Evolutionary conservation across 257 asterid genomes (phyloP), one percentile per base, ranked within the genome.

Genomic region (Cynanchum wilfordii): DNA sequence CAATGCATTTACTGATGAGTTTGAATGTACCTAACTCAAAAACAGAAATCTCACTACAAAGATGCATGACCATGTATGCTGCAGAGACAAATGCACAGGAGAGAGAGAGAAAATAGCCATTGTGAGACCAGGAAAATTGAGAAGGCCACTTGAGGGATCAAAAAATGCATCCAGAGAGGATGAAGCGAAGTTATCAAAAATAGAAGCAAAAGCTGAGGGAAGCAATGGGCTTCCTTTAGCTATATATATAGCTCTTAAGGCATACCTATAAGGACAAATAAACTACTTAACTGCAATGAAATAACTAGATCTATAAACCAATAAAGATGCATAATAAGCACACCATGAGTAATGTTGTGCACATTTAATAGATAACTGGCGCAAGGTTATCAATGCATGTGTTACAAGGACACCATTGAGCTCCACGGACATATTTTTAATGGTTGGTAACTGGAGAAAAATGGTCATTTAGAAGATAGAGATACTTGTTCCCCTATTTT

Each of bases 311-410:
- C 16, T 12, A 19, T 72, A 64, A 69, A 29, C 64, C 27, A 64
- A 20, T 11, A 29, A 54, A 30, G 47, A 22, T 65, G 83, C 25
- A 42, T 73, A 52, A 75, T 70, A 68, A 74, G 57, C 79, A 70
- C 87, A 89, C 99, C 99, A 94, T 59, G 99, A 91, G 81, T 91
- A 94, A 78, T 94, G 99, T 77, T 88, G 97, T 66, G 98, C 98
- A 68, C 99, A 91, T 86, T 92, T 94, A 76, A 94, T 71, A 68
- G 89, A 80, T 80, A 94, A 80, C 72, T 91, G 98, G 38, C 88
- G 91, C 71, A 91, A 62, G 51, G 96, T 94, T 80, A 91, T 89
- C 87, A 94, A 75, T 81, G 97, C 99, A 87, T 91, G 99, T 59
- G 97, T 92, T 44, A 94, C 95, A 66, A 94, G 97, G 78, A 94